Percentiles rank a stretch among this genome's conserved stretches.
Evolutionary conservation across 2,329 filamentous ascomycete genomes (phyloP).

Genomic region (Pseudogymnoascus sp.): DNA sequence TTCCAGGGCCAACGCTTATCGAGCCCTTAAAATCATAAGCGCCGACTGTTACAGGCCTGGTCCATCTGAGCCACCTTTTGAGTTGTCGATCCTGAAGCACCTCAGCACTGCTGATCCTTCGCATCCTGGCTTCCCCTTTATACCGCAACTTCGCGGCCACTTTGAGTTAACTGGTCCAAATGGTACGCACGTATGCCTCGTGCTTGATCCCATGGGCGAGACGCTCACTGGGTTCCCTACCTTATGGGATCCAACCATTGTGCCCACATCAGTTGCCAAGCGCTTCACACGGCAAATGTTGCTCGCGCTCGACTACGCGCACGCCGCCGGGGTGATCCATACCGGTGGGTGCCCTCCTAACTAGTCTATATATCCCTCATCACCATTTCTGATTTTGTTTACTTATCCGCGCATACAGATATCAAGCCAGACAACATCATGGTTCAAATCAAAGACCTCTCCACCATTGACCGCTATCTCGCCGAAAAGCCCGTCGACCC

Average conservation of each 20-base stretch:
- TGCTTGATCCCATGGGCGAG: constrained; percentile 23
- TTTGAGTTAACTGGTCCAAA: constrained; percentile 21
- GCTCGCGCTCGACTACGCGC: constrained; percentile 22
- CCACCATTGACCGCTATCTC: constrained; percentile 15
- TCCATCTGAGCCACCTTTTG: constrained; percentile 13
- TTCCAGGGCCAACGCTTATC: background rate
- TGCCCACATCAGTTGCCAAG: constrained; percentile 19
- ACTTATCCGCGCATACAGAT: constrained; percentile 13
- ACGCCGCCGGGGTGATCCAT: constrained; percentile 20
- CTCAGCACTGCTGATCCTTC: constrained; percentile 10
- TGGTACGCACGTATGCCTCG: constrained; percentile 22
- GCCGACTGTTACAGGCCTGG: constrained; percentile 14
- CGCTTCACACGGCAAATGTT: constrained; percentile 20
- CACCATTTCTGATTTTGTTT: background rate
- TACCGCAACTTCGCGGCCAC: constrained; percentile 19
- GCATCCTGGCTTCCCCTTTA: constrained; percentile 16
- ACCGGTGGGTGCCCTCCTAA: constrained; percentile 11
- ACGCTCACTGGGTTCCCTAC: constrained; percentile 13
- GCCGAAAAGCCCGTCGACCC: background rate
- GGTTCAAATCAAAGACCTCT: constrained; percentile 17
- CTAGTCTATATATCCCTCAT: too few relatives aligned
- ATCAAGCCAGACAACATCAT: constrained; percentile 22
- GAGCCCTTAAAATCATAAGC: constrained; percentile 15
- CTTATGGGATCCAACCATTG: constrained; percentile 13
- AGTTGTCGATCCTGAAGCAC: constrained; percentile 17